phyloP scores from a whole-genome alignment of 2,329 filamentous ascomycete species.

The Mariannaea elegans region DNA sequence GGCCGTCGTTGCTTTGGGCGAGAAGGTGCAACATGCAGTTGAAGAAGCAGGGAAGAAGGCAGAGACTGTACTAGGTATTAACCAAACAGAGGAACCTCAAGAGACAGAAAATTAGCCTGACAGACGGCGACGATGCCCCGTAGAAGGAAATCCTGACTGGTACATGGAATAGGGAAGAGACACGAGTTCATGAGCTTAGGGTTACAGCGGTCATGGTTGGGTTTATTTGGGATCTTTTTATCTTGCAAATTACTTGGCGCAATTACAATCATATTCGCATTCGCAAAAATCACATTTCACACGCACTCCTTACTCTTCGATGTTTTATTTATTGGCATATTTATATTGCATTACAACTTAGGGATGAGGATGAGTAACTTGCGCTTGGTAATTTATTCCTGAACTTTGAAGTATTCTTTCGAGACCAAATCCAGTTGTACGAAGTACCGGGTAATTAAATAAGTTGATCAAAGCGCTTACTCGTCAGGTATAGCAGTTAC shows the following conservation, averaged over 20 bases:
- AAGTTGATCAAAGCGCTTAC: too few relatives aligned
- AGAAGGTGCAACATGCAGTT: conserved; percentile 40
- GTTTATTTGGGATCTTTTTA: conserved; percentile 21
- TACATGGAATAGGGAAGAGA: conserved; percentile 29
- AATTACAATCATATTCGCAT: background rate
- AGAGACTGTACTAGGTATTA: conserved; percentile 22
- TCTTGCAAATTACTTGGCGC: conserved; percentile 21
- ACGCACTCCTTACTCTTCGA: too few relatives aligned
- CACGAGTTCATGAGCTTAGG: conserved; percentile 33
- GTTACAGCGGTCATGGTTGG: conserved; percentile 36
- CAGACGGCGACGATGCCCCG: conserved; percentile 2
- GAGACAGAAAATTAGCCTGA: conserved; percentile 14
- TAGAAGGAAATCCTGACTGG: conserved; percentile 22
- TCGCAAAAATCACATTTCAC: background rate
- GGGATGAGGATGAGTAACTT: too few relatives aligned
- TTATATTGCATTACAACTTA: too few relatives aligned
- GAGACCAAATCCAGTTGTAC: too few relatives aligned
- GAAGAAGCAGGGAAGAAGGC: conserved; percentile 34
- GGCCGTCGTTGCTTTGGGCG: conserved; percentile 45
- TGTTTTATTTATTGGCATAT: too few relatives aligned
- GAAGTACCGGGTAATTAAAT: too few relatives aligned
- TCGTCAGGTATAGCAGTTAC: too few relatives aligned
- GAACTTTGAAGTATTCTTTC: too few relatives aligned
- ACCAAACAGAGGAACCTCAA: conserved; percentile 31
- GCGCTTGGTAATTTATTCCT: too few relatives aligned